phyloP scores from a whole-genome alignment of 345 rosid species.

The Gossypium stocksii region DNA sequence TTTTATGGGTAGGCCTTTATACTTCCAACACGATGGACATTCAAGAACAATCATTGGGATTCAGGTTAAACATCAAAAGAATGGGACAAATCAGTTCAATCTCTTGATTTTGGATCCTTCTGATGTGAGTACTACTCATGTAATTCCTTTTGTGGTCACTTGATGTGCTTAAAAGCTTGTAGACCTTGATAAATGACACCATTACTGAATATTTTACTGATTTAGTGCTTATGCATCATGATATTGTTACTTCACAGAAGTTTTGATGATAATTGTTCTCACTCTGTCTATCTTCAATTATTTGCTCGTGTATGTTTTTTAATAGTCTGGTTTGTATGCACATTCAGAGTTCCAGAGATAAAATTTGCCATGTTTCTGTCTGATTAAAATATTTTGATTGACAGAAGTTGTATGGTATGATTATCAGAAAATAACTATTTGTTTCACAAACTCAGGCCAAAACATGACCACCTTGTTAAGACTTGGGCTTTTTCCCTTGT shows the following conservation, averaged over 20 bases:
- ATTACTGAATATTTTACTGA: background rate
- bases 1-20: constrained; percentile 57
- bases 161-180: background rate
- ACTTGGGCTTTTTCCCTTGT: background rate
- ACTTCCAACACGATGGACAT: constrained; percentile 85
- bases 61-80: constrained; percentile 42
- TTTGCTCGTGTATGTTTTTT: background rate
- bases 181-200: background rate
- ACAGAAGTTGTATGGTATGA: background rate
- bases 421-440: background rate
- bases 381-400: background rate
- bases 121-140: constrained; percentile 42
- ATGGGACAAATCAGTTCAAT: constrained; percentile 39
- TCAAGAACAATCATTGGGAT: constrained; percentile 77
- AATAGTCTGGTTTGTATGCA: background rate
- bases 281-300: background rate
- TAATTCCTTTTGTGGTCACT: background rate
- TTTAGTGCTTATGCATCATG: background rate
- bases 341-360: background rate
- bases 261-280: background rate
- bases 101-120: constrained; percentile 73
- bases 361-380: background rate
- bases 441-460: constrained; percentile 2
- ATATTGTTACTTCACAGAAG: background rate
- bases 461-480: background rate